These are phyloP conservation scores for Funneliformis caledonium DNA, from an alignment of 371 early-diverging fungal species.

Conservation along the genomic window DNA sequence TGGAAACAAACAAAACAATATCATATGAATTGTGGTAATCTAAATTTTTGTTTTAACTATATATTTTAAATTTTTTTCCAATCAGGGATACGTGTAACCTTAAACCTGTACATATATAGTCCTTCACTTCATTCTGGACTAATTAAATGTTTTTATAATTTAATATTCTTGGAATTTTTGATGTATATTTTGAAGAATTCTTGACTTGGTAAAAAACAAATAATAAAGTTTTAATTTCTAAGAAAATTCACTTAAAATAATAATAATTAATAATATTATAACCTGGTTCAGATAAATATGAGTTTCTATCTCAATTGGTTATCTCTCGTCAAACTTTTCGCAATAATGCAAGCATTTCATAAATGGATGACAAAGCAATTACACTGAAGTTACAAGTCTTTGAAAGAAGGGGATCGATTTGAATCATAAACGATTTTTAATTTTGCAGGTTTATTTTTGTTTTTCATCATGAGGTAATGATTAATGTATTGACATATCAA, in stretches of 20 bases:
- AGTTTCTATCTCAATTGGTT: constrained; percentile 71
- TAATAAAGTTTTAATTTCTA: too few species aligned
- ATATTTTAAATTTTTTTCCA: too few species aligned
- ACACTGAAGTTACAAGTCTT: too few species aligned
- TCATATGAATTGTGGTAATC: too few species aligned
- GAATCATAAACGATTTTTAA: constrained; percentile 97
- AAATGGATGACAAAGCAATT: constrained; percentile 58
- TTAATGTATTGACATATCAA: not conserved
- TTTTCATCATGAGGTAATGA: constrained; percentile 50
- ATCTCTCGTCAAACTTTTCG: constrained; percentile 82
- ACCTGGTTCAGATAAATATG: constrained; percentile 66
- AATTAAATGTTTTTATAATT: too few species aligned
- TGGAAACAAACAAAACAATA: too few species aligned
- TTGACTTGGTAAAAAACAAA: constrained; percentile 56
- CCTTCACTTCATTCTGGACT: too few species aligned
- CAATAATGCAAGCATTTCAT: constrained; percentile 77
- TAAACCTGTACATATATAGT: too few species aligned
- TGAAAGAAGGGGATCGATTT: constrained; percentile 83
- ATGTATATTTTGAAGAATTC: constrained; percentile 79
- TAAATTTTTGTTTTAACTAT: too few species aligned
- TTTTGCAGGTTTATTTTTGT: constrained; percentile 92
- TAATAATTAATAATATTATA: constrained; percentile 37
- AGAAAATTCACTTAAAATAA: too few species aligned
- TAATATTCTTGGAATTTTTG: too few species aligned
- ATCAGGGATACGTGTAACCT: too few species aligned